phyloP scores from a whole-genome alignment of 257 asterid species.

The Cruciata laevipes region DNA sequence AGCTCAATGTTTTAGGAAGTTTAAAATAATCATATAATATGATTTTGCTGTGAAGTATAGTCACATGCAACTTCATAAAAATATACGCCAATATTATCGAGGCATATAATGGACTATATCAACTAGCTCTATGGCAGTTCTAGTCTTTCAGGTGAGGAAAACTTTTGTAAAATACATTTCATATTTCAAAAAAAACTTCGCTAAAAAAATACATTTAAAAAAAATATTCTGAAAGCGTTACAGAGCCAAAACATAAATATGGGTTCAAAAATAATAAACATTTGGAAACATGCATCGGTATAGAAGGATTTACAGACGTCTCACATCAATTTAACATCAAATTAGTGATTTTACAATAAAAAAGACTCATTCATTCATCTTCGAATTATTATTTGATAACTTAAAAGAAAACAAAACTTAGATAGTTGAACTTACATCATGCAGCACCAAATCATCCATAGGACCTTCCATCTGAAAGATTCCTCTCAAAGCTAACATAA shows the following conservation, averaged over 20 bases:
- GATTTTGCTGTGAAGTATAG: not conserved
- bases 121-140: not conserved
- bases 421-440: conserved; percentile 60
- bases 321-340: not conserved
- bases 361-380: not conserved
- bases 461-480: conserved; percentile 52
- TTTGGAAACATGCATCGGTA: too few relatives aligned
- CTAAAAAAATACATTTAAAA: not conserved
- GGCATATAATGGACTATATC: too few relatives aligned
- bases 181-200: too few relatives aligned
- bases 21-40: not conserved
- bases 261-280: not conserved
- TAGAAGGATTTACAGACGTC: not conserved
- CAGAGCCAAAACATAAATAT: not conserved
- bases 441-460: conserved; percentile 60
- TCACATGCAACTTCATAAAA: not conserved
- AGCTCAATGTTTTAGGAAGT: not conserved
- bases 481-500: conserved; percentile 50
- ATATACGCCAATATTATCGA: not conserved
- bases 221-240: not conserved
- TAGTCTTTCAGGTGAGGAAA: not conserved
- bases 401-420: conserved; percentile 11
- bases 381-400: not conserved
- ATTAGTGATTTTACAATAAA: not conserved
- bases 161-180: too few relatives aligned